phyloP scores from a whole-genome alignment of 2,329 filamentous ascomycete species.

The Trichocomaceae sp. region DNA sequence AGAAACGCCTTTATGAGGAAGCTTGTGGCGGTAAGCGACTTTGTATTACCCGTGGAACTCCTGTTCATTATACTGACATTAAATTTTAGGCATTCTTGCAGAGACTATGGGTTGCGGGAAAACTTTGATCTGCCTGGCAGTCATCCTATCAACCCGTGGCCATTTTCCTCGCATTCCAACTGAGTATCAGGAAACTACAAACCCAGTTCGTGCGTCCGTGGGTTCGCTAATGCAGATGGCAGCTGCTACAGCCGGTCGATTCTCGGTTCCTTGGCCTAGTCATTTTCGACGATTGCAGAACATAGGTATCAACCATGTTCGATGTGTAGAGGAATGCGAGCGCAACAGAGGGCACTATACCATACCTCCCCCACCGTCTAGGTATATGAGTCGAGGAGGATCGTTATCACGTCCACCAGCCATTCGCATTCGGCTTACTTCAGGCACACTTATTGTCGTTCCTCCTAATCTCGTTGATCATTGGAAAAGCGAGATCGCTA shows the following conservation, averaged over 20 bases:
- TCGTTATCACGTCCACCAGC: conserved; percentile 36
- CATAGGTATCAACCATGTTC: conserved; percentile 46
- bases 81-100: conserved; percentile 34
- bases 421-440: conserved; percentile 55
- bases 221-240: conserved; percentile 69
- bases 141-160: conserved; percentile 68
- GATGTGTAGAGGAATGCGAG: conserved; percentile 52
- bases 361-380: conserved; percentile 43
- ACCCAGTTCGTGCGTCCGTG: conserved; percentile 42
- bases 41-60: neutral
- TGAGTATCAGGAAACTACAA: conserved; percentile 45
- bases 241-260: conserved; percentile 59
- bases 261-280: conserved; percentile 63
- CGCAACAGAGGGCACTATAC: conserved; percentile 55
- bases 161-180: conserved; percentile 62
- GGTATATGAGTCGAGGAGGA: conserved; percentile 35
- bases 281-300: conserved; percentile 51
- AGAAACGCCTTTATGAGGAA: conserved; percentile 67
- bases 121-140: conserved; percentile 74
- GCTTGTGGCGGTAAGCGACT: conserved; percentile 58
- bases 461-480: conserved; percentile 78
- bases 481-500: conserved; percentile 73
- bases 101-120: conserved; percentile 61
- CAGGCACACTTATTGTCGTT: conserved; percentile 69
- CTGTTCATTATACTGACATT: neutral